Base-by-base conservation (phyloP, 768 basidiomycete species). In the Saitozyma sp. region DNA sequence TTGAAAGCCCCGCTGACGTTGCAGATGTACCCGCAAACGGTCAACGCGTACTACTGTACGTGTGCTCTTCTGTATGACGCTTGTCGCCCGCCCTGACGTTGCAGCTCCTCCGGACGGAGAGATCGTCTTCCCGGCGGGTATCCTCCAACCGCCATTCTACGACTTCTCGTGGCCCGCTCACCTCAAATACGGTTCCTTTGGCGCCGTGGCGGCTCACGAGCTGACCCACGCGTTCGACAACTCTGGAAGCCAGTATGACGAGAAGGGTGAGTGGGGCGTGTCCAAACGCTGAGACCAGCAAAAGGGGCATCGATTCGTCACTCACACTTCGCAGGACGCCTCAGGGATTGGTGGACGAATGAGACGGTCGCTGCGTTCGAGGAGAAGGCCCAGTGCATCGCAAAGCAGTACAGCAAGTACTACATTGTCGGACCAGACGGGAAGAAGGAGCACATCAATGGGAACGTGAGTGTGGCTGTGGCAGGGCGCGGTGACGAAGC, bases 91-190 rank as follows among this genome's bases (percentile, higher is more conserved):
- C 4, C 90, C 93, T 74, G 92, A 92, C 0, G 93, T 80, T 92
- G 87, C 80, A 88, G 87, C 64, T 88, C 92, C 40, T n/a, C 88
- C 90, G 9, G 86, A 88, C 1, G 93, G 92, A 66, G 92, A 95
- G 83, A 90, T 90, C 50, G 69, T 92, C 19, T 97, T 99, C 82
- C 94, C 96, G 9, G 95, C 96, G 19, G 96, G 96, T 29, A 93
- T 98, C 71, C 81, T 98, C 16, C 91, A 88, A 66, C 88, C 91
- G 1, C 94, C 94, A 0, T 97, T 93, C 85, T 97, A 93, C 83
- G 85, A 85, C 5, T 82, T 85, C 56, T 83, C 86, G 59, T 95
- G 92, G 91, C 96, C 96, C 6, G 83, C 85, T 39, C 95, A 96
- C 77, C 82, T 98, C 61, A 84, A 87, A 38, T 98, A 95, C 67